phyloP scores from a whole-genome alignment of 1,139 yeast species.

The Pichia cactophila region DNA sequence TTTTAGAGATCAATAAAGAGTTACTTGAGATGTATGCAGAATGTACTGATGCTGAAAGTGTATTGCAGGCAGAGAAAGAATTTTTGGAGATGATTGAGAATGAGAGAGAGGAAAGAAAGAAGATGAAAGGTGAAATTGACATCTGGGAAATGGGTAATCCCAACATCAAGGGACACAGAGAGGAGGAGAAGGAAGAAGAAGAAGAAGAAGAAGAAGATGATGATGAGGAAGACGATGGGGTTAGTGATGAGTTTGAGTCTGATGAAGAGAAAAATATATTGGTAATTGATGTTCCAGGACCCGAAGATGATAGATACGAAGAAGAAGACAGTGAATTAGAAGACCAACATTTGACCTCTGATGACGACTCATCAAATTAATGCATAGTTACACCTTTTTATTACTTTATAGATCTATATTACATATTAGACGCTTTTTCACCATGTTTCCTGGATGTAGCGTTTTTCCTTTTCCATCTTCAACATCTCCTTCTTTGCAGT shows the following conservation, averaged over 20 bases:
- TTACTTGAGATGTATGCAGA: slow-evolving; percentile 63
- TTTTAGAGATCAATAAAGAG: slow-evolving; percentile 75
- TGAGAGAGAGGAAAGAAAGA: slow-evolving; percentile 61
- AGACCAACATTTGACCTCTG: neutral
- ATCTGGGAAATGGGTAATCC: slow-evolving; percentile 77
- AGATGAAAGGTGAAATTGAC: slow-evolving; percentile 45
- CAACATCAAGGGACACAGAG: slow-evolving; percentile 35
- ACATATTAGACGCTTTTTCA: neutral
- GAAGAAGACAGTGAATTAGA: slow-evolving; percentile 2
- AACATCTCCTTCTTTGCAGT: slow-evolving; percentile 46
- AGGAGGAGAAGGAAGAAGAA: slow-evolving; percentile 21
- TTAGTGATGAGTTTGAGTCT: slow-evolving; percentile 8
- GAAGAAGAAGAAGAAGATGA: slow-evolving; percentile 27
- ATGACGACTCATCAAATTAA: neutral
- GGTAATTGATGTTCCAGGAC: slow-evolving; percentile 12
- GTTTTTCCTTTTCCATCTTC: slow-evolving; percentile 54
- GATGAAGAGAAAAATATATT: slow-evolving; percentile 13
- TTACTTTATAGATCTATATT: neutral
- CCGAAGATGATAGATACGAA: slow-evolving; percentile 5
- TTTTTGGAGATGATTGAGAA: slow-evolving; percentile 66
- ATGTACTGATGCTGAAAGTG: slow-evolving; percentile 77
- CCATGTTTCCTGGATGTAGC: slow-evolving; percentile 93
- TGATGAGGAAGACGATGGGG: slow-evolving; percentile 21
- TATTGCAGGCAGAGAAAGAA: slow-evolving; percentile 62
- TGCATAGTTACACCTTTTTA: neutral